Conservation (phyloP, 1,139 yeast species). For the Martiniozyma asiatica region DNA sequence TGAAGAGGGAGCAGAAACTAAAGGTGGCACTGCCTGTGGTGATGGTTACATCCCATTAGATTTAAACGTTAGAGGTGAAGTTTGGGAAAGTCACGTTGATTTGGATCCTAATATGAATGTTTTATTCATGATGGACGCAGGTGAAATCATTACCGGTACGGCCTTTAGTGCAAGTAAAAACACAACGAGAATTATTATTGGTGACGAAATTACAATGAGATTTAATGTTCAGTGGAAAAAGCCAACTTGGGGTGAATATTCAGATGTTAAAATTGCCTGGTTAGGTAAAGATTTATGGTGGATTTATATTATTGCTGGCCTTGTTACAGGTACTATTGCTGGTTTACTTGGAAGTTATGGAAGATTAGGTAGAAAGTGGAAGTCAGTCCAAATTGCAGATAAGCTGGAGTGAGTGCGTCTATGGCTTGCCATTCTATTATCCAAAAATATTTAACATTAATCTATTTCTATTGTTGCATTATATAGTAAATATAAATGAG, state of each 20-base stretch:
- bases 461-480: too few species aligned
- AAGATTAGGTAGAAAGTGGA: conserved; percentile 11
- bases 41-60: conserved; percentile 52
- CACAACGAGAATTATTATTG: conserved; percentile 53
- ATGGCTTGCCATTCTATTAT: too few species aligned
- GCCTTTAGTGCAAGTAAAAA: conserved; percentile 57
- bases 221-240: conserved; percentile 50
- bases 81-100: conserved; percentile 60
- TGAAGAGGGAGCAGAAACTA: too few species aligned
- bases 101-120: conserved; percentile 51
- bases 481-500: too few species aligned
- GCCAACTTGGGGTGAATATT: neutral
- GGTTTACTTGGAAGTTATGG: conserved; percentile 10
- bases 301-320: conserved; percentile 6
- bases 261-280: too few species aligned
- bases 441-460: too few species aligned
- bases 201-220: conserved; percentile 45
- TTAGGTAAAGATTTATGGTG: conserved; percentile 1
- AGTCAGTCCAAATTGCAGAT: too few species aligned
- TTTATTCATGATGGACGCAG: conserved; percentile 27
- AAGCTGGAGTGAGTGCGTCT: too few species aligned
- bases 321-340: conserved; percentile 6
- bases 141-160: conserved; percentile 35
- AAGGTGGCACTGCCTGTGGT: conserved; percentile 41
- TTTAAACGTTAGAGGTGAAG: conserved; percentile 54